A percentile compares a stretch with the other conserved stretches of the same genome.
These are phyloP conservation scores for Hanseniaspora valbyensis DNA, from an alignment of 805 yeast genomes.

Conservation along the genomic window DNA sequence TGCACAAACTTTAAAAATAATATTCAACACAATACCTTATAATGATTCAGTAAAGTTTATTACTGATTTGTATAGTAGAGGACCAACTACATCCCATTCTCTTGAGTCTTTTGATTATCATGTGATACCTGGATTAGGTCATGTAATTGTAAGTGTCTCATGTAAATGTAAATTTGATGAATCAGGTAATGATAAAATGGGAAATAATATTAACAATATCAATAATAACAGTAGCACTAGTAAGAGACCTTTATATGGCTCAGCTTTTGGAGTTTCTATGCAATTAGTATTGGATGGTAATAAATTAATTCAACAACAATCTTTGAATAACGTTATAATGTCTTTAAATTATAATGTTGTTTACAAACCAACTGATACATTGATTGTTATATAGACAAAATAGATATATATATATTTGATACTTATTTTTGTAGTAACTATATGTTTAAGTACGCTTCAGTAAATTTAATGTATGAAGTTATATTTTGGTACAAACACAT, in stretches of 20 bases:
- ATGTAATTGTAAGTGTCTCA: conserved; percentile 39
- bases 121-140: conserved; percentile 53
- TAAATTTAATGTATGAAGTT: too few species aligned
- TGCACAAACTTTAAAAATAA: conserved; percentile 21
- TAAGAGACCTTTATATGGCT: conserved; percentile 51
- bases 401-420: too few species aligned
- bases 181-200: conserved; percentile 55
- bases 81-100: conserved; percentile 45
- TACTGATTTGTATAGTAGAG: conserved; percentile 27
- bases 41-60: conserved; percentile 23
- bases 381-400: conserved; percentile 23
- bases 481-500: too few species aligned
- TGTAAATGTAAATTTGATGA: conserved; percentile 67
- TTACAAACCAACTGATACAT: conserved; percentile 46
- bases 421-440: too few species aligned
- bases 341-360: conserved; percentile 58
- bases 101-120: conserved; percentile 58
- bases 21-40: conserved; percentile 27
- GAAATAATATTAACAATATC: conserved; percentile 41
- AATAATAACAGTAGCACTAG: conserved; percentile 16
- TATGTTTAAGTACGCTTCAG: too few species aligned
- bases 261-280: conserved; percentile 58
- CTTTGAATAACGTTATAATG: conserved; percentile 34
- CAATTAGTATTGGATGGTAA: conserved; percentile 43
- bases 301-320: conserved; percentile 33